Evolutionary conservation across 805 yeast species (phyloP).

Genomic region (Candida nemodendra): DNA sequence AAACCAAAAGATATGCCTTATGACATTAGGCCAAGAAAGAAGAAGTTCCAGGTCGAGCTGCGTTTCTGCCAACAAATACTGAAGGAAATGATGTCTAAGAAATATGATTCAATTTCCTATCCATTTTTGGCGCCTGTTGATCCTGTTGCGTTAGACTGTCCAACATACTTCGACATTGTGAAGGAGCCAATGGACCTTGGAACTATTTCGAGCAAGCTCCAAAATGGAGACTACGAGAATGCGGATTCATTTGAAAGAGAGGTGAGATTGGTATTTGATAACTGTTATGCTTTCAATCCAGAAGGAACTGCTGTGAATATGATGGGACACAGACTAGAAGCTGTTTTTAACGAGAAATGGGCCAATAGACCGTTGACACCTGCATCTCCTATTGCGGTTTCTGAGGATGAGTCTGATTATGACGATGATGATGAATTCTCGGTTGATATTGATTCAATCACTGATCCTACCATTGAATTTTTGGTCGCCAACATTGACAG

Average conservation of each 20-base stretch:
- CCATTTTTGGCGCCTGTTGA: constrained; percentile 95
- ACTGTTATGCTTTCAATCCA: constrained; percentile 92
- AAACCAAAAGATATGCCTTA: constrained; percentile 90
- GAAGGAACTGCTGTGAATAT: constrained; percentile 94
- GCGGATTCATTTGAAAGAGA: constrained; percentile 87
- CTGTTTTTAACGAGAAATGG: constrained; percentile 85
- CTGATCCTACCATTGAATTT: constrained; percentile 87
- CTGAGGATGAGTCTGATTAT: constrained; percentile 42
- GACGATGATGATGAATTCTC: constrained; percentile 51
- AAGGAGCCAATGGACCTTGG: constrained; percentile 95
- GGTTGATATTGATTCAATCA: constrained; percentile 60
- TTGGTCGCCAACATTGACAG: constrained; percentile 82
- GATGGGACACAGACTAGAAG: constrained; percentile 93
- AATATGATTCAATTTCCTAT: constrained; percentile 78
- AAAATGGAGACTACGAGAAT: constrained; percentile 83
- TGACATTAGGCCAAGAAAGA: constrained; percentile 86
- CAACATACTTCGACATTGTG: constrained; percentile 81
- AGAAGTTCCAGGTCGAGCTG: constrained; percentile 86
- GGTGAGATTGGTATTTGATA: constrained; percentile 76
- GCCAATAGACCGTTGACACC: constrained; percentile 74
- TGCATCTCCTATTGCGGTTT: constrained; percentile 50
- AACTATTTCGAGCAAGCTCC: constrained; percentile 75
- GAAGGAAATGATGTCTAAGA: constrained; percentile 79
- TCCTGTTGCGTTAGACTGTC: constrained; percentile 89
- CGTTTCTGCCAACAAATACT: constrained; percentile 79